Base-by-base conservation (phyloP, 768 basidiomycete species). In the Agaricus sinodeliciosus region DNA sequence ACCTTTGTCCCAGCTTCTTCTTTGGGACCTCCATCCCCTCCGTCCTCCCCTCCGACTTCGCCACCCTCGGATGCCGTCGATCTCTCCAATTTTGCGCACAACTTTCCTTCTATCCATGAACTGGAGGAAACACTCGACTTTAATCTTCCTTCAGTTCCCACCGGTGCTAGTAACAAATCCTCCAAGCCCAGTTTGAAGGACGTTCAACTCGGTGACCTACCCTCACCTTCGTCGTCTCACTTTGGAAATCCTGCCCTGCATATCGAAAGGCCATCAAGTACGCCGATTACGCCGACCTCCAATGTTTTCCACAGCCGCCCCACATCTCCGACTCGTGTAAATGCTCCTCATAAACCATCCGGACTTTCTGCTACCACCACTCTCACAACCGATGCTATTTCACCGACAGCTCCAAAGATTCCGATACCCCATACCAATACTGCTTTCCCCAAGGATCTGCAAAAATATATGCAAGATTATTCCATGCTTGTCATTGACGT, bases 401-500 rank as follows among this genome's bases (percentile, higher is more conserved):
- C 76, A 55, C 66, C 71, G 9, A 60, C 70, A n/a, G 68, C 64
- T n/a, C 1, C 28, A 16, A 67, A 60, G 51, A 28, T 55, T 3
- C 64, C 63, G 31, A 60, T 90, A 40, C 86, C 85, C 3, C 69
- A 76, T 18, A 80, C 75, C 12, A 86, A 83, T 55, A 73, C 76
- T 2, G 77, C 83, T 25, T 73, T 71, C 48, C 82, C 90, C 5
- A 75, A 74, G 53, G 77, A 80, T 9, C 68, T 94, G 28, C 67
- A 73, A 40, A 69, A 74, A 1, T 91, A 86, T 62, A 66, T 86
- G 53, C 68, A 64, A 8, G 69, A 72, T n/a, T 66, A 79, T 56
- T 79, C 80, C 48, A 79, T 91, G 3, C 74, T 97, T 1, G 59
- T 96, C 12, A 75, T 97, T 16, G 94, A 96, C 64, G 81, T 94